Percentiles rank a stretch among this genome's conserved stretches.
Evolutionary conservation across 2,329 filamentous ascomycete species (phyloP).

Genomic region (Aphanoascus verrucosus): DNA sequence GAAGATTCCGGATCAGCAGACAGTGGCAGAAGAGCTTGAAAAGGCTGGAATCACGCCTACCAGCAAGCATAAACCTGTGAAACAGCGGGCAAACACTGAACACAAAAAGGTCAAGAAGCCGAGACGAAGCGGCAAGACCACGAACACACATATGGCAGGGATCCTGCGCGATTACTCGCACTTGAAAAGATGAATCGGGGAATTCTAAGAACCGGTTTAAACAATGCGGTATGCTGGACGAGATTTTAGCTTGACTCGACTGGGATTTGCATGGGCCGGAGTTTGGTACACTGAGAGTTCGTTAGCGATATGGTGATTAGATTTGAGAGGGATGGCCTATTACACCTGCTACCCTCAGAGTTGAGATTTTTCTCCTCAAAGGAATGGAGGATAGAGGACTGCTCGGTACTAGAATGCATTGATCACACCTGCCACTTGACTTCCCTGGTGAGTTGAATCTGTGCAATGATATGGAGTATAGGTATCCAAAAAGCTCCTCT

Average conservation of each 20-base stretch:
- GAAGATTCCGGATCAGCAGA: constrained; percentile 61
- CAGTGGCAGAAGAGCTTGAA: constrained; percentile 65
- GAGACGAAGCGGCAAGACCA: constrained; percentile 65
- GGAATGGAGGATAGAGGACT: not conserved
- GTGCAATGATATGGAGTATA: not conserved
- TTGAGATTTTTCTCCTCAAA: not conserved
- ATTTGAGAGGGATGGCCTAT: not conserved
- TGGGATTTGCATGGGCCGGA: not conserved
- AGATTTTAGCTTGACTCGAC: not conserved
- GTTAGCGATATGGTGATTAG: not conserved
- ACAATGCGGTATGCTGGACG: not conserved
- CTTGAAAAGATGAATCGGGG: constrained; percentile 27
- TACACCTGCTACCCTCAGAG: not conserved
- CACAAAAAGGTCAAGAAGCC: constrained; percentile 67
- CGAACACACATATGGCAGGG: constrained; percentile 76
- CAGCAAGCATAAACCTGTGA: constrained; percentile 62
- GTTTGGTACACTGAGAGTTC: not conserved
- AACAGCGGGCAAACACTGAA: constrained; percentile 43
- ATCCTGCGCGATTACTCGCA: constrained; percentile 64
- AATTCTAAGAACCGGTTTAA: not conserved
- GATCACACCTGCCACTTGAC: not conserved
- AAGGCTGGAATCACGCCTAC: constrained; percentile 73
- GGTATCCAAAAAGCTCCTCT: not conserved
- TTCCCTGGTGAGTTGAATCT: not conserved
- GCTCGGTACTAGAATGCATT: not conserved